Base-by-base conservation (phyloP, 2,329 filamentous ascomycete species). In the Saccharata proteae region DNA sequence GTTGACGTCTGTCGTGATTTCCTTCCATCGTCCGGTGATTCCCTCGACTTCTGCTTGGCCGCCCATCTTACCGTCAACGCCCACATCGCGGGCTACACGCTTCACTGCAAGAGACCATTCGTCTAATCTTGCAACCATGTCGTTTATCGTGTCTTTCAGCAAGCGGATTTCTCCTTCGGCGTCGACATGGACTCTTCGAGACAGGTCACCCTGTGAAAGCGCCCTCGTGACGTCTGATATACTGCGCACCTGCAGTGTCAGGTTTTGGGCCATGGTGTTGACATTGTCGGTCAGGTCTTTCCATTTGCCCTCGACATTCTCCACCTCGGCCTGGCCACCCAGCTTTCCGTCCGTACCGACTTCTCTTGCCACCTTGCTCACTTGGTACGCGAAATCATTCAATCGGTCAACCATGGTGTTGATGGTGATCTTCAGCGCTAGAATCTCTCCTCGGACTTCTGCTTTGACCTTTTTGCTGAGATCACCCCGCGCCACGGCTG, bases 51-150 rank as follows among this genome's bases (percentile, higher is more conserved):
- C 86, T 38, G 88, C 90, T 55, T 98, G 90, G 12, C 88, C 88
- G 47, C 88, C 88, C 83, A 98, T 93, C 64, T 94, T 96, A 40
- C 88, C 88, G 48, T 96, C 90, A 31, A 96, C 88, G 43, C 88
- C 88, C 43, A 96, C 90, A 55, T 96, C 90, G 48, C 90, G 86
- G 36, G 88, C 88, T 17, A 98, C 88, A 45, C 86, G 74, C 59
- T 96, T 90, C 41, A 98, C 80, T 51, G 93, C 86, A 44, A 92
- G 85, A 34, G 86, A 93, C 71, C 94, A 96, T 42, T 88, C 88
- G 37, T 90, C 92, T 30, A 98, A 64, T 40, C 88, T 76, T 52
- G 86, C 86, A 42, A 96, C 88, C 88, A 94, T 94, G 74, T 94
- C 88, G 55, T 94, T 94, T 63, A 94, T 93, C 25, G 88, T 96